Base-by-base conservation (phyloP, 176 grass and related monocot species). In the Aegilops bicornis region DNA sequence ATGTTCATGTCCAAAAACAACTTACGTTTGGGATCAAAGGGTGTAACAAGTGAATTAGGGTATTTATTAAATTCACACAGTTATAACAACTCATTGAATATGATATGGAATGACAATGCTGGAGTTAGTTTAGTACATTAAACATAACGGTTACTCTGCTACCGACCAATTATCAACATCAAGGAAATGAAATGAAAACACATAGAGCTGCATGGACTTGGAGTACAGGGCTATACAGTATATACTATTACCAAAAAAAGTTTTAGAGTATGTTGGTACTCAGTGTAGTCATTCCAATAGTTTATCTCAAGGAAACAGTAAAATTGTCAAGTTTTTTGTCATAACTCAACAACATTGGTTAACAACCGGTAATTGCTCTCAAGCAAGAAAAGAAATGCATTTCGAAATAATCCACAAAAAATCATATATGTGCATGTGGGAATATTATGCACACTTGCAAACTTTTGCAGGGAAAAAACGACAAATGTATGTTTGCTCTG, bases 121-220 rank as follows among this genome's bases (percentile, higher is more conserved):
- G 27, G 30, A 43, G 12, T 58, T 67, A 31, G 30, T n/a, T 73
- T 74, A 40, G 73, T 36, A 84, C 64, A 69, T 35, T n/a, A 77
- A 81, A 82, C 61, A 69, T 78, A 82, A 17, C 17, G 35, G 35
- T 40, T 71, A 77, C n/a, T 89, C 9, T 60, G 47, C 75, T 63
- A 62, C n/a, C n/a, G 23, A 8, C 13, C 50, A 23, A 47, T 81
- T 76, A 81, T 50, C 13, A 58, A 17, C 27, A 60, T 64, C 37
- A 64, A 9, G 1, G 15, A 89, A 86, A 22, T 60, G 70, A 59
- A 78, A 89, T 48, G 33, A 89, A 84, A 30, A 36, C 64, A 48
- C n/a, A 72, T 25, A 40, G 68, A 80, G 8, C 13, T 84, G 32
- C n/a, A 66, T 22, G 78, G 22, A 71, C 20, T 64, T 87, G 39